phyloP scores from a whole-genome alignment of 305 asterid species.

The Nicotiana rustica region DNA sequence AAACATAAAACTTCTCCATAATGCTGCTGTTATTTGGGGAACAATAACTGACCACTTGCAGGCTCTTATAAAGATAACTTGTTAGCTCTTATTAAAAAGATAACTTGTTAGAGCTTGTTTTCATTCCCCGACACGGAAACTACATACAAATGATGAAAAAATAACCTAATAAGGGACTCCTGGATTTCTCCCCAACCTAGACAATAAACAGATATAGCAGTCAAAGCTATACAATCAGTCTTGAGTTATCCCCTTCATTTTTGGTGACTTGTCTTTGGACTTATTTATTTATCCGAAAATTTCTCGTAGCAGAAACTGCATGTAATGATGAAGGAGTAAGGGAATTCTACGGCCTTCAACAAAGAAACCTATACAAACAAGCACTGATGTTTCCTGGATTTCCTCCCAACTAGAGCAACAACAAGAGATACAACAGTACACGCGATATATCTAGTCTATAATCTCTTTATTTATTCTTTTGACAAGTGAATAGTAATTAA shows the following conservation, averaged over 20 bases:
- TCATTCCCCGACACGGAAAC: neutral
- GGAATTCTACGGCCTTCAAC: too few species aligned
- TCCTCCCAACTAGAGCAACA: neutral
- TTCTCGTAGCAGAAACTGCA: neutral
- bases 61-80: neutral
- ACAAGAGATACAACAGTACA: neutral
- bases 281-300: neutral
- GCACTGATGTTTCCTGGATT: neutral
- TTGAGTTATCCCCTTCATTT: neutral
- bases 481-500: neutral
- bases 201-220: neutral
- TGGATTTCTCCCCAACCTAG: neutral
- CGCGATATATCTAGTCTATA: neutral
- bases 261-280: neutral
- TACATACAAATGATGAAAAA: neutral
- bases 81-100: neutral
- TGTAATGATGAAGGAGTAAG: too few species aligned
- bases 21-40: too few species aligned
- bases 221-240: neutral
- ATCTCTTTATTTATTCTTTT: too few species aligned
- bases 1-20: neutral
- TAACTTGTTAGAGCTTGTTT: neutral
- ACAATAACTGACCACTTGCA: neutral
- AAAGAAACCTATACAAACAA: too few species aligned
- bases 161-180: neutral